Evolutionary conservation across 2,329 filamentous ascomycete genomes (phyloP).

Genomic region (Sphaerulina vaccinii): DNA sequence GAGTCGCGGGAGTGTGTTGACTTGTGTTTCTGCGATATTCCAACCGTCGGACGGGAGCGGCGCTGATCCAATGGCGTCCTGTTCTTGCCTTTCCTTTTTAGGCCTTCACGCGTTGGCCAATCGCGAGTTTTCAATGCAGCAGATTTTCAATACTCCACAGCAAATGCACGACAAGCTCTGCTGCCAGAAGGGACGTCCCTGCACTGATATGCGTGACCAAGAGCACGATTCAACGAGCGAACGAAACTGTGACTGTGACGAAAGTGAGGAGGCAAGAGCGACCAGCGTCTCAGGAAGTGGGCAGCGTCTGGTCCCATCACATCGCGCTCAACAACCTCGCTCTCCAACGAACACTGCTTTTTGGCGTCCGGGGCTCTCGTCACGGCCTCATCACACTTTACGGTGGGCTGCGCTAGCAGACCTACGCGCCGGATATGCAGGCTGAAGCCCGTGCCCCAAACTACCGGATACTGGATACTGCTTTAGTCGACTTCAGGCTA

Average conservation of each 20-base stretch:
- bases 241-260: too few relatives aligned
- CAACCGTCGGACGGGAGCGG: too few relatives aligned
- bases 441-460: not conserved
- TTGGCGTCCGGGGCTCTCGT: not conserved
- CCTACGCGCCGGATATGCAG: constrained; percentile 9
- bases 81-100: too few relatives aligned
- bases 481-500: not conserved
- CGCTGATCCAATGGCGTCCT: too few relatives aligned
- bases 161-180: not conserved
- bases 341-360: not conserved
- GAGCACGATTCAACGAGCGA: too few relatives aligned
- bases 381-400: not conserved
- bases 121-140: not conserved
- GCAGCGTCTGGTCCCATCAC: too few relatives aligned
- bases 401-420: not conserved
- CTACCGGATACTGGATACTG: not conserved
- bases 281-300: too few relatives aligned
- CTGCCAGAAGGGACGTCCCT: not conserved
- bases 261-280: too few relatives aligned
- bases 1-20: too few relatives aligned
- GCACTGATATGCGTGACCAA: too few relatives aligned
- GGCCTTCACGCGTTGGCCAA: not conserved
- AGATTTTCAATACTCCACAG: not conserved
- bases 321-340: too few relatives aligned
- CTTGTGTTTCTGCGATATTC: too few relatives aligned